Evolutionary conservation across 345 rosid genomes (phyloP), one percentile per base, ranked within the genome.

Genomic region (Aethionema arabicum): DNA sequence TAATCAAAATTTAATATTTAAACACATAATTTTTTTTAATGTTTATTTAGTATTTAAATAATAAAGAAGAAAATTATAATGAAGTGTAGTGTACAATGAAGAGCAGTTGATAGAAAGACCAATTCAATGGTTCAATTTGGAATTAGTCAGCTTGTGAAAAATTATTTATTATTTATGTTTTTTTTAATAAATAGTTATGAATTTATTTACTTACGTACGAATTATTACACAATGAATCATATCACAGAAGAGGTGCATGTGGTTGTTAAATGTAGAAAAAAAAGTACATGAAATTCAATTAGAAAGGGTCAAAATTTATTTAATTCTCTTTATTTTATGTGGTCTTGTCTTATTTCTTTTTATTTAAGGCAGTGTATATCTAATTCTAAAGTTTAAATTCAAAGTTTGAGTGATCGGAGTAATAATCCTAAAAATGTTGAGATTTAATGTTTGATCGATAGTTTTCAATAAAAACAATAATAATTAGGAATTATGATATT

Each of bases 231-330:
- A 40, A 48, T 56, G 68, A 62, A 41, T 56, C 38, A 63, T 35
- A 32, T 40, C 58, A 30, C 50, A 33, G 72, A 40, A 29, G 5
- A 46, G n/a, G 11, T 61, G 68, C 74, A 70, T 70, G 74, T 63
- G 74, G 74, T 70, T 35, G 74, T 70, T 63, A 57, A 40, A 35
- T 35, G 2, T 49, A 35, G 62, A 8, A 5, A 32, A 62, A 55
- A 16, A 42, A 30, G 52, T 38, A 46, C 68, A 32, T 3, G 4
- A 48, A 5, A 32, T 56, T 63, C 10, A 56, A 56, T 63, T 64
- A 70, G 69, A 70, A 70, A 42, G 59, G 33, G 74, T 70, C 74
- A 70, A 70, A 21, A 21, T 21, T 21, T 21, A 21, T 21, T 35
- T 0, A 35, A 70, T 63, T n/a, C n/a, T n/a, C n/a, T n/a, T 63